These are phyloP conservation scores for Verticillium tricorpus DNA, from an alignment of 2,329 filamentous ascomycete genomes.

Conservation along the genomic window DNA sequence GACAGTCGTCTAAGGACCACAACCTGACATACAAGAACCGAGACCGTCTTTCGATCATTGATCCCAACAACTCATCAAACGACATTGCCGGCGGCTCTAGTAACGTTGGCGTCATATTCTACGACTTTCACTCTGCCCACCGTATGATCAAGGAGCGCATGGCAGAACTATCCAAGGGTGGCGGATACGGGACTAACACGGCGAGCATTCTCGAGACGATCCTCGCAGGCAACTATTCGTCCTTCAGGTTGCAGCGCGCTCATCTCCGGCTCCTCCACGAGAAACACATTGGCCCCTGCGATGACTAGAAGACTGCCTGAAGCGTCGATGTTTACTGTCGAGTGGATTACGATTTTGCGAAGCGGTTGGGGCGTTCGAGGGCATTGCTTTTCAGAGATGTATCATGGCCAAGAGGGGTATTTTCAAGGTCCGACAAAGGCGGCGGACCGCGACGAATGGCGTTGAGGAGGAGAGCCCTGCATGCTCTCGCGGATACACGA, in stretches of 20 bases:
- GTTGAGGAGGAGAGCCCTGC: neutral
- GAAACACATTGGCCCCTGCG: conserved; percentile 28
- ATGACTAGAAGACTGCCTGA: conserved; percentile 15
- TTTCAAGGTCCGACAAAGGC: neutral
- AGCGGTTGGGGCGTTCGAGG: conserved; percentile 4
- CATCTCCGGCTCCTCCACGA: conserved; percentile 53
- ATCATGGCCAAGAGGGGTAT: neutral
- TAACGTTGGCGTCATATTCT: conserved; percentile 62
- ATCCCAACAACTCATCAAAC: conserved; percentile 80
- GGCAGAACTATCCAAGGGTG: conserved; percentile 36
- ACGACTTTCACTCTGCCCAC: conserved; percentile 65
- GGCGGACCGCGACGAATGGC: neutral
- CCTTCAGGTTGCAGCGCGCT: conserved; percentile 65
- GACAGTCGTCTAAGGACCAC: neutral
- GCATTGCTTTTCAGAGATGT: neutral
- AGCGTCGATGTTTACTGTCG: neutral
- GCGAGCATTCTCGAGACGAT: conserved; percentile 66
- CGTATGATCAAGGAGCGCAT: conserved; percentile 54
- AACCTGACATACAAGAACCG: conserved; percentile 52
- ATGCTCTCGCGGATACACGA: neutral
- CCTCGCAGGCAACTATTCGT: conserved; percentile 73
- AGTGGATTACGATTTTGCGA: neutral
- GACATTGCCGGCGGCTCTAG: conserved; percentile 86
- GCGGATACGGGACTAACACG: conserved; percentile 16
- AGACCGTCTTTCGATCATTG: conserved; percentile 78